phyloP scores from a whole-genome alignment of 306 rosid genomes.

The Mucuna pruriens region DNA sequence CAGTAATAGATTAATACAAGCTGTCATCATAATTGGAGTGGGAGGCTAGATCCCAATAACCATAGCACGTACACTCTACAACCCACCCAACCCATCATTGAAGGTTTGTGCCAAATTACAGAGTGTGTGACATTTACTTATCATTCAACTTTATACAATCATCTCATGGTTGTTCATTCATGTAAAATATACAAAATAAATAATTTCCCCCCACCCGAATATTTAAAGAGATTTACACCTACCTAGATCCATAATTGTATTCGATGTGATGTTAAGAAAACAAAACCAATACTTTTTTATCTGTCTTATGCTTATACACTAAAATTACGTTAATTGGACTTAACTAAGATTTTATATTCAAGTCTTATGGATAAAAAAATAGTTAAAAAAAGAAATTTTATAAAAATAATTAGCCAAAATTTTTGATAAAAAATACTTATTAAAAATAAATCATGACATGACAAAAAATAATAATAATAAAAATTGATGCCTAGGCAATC shows the following conservation, averaged over 20 bases:
- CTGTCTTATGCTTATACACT: no score
- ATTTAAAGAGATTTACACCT: conserved; percentile 1
- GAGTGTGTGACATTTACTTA: conserved; percentile 20
- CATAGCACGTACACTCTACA: conserved; percentile 24
- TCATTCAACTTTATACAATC: background rate
- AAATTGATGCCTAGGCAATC: conserved; percentile 15
- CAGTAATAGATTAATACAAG: conserved; percentile 29
- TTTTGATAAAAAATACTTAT: no score
- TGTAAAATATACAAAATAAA: background rate
- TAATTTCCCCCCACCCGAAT: background rate
- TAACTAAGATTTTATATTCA: no score
- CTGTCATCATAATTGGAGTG: conserved; percentile 48
- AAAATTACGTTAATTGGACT: no score
- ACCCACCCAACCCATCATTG: conserved; percentile 44
- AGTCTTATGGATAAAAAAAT: no score
- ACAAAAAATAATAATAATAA: no score
- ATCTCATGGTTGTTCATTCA: conserved; percentile 8
- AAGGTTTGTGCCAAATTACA: conserved; percentile 1
- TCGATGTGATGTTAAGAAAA: background rate
- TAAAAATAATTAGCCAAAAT: no score
- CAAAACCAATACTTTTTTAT: background rate
- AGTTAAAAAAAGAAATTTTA: no score
- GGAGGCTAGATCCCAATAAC: conserved; percentile 29
- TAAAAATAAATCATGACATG: no score
- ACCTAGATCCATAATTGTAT: conserved; percentile 9